phyloP scores from a whole-genome alignment of 208 protist species.

The Trypanosomatidae sp. region DNA sequence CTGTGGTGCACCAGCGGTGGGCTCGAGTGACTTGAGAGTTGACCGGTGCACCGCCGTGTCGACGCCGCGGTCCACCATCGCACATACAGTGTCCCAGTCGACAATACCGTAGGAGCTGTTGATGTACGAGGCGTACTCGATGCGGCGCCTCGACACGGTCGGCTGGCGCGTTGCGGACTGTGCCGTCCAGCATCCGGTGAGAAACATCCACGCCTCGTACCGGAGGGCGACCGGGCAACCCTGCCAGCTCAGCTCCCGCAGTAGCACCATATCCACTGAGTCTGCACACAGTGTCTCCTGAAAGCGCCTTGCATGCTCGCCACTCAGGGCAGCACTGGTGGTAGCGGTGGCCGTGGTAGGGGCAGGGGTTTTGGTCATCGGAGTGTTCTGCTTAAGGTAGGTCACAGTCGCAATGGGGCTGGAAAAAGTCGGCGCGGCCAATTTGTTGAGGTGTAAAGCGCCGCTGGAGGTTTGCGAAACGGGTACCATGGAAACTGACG shows the following conservation, averaged over 20 bases:
- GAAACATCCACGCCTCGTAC: conserved; percentile 59
- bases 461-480: not conserved
- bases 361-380: not conserved
- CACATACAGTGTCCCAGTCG: conserved; percentile 61
- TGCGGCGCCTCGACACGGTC: conserved; percentile 46
- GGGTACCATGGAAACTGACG: not conserved
- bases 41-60: conserved; percentile 30
- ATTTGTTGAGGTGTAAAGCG: not conserved
- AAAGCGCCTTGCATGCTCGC: conserved; percentile 26
- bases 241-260: conserved; percentile 54
- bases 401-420: not conserved
- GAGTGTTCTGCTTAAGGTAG: not conserved
- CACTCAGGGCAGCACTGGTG: not conserved
- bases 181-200: conserved; percentile 58
- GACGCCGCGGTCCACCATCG: conserved; percentile 32
- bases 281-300: conserved; percentile 29
- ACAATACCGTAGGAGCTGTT: conserved; percentile 43
- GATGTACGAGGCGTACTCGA: conserved; percentile 60
- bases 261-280: conserved; percentile 33
- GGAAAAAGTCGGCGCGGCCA: too few relatives aligned
- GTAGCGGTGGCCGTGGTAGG: not conserved
- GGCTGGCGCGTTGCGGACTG: conserved; percentile 28
- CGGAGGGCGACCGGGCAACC: conserved; percentile 56
- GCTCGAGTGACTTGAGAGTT: conserved; percentile 20
- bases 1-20: not conserved